Conservation (phyloP, 345 rosid genomes). For the Turritis glabra region DNA sequence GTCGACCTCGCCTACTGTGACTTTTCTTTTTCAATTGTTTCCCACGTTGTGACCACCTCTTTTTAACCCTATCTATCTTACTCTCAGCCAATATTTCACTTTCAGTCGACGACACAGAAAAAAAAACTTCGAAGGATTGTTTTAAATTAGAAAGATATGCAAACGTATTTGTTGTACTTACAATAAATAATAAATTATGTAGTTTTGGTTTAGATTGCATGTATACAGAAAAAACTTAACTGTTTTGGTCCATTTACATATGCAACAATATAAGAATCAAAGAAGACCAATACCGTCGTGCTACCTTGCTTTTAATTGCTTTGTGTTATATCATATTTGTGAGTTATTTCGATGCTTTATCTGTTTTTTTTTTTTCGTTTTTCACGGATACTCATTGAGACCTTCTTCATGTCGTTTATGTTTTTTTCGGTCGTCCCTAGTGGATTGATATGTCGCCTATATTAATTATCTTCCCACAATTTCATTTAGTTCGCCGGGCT, state of each 20-base stretch:
- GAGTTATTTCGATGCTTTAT: too few species aligned
- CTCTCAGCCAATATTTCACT: conserved; percentile 3
- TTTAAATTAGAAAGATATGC: background rate
- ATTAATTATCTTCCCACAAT: too few species aligned
- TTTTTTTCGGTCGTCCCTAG: background rate
- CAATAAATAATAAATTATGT: background rate
- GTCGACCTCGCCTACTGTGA: background rate
- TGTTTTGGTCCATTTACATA: background rate
- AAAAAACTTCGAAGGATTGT: background rate
- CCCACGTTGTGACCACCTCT: background rate
- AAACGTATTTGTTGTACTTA: background rate
- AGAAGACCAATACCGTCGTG: background rate
- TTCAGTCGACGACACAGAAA: background rate
- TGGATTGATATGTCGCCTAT: too few species aligned
- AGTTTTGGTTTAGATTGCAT: background rate
- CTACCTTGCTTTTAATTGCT: too few species aligned
- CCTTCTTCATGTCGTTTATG: background rate
- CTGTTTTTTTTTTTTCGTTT: too few species aligned
- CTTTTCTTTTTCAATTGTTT: background rate
- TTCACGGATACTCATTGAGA: too few species aligned
- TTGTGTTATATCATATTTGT: too few species aligned
- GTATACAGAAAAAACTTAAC: background rate
- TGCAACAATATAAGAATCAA: background rate
- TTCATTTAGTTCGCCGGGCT: too few species aligned
- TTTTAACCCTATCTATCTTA: background rate